These are phyloP conservation scores for Penicillium atrosanguineum DNA, from an alignment of 495 filamentous ascomycete genomes.

Conservation along the genomic window DNA sequence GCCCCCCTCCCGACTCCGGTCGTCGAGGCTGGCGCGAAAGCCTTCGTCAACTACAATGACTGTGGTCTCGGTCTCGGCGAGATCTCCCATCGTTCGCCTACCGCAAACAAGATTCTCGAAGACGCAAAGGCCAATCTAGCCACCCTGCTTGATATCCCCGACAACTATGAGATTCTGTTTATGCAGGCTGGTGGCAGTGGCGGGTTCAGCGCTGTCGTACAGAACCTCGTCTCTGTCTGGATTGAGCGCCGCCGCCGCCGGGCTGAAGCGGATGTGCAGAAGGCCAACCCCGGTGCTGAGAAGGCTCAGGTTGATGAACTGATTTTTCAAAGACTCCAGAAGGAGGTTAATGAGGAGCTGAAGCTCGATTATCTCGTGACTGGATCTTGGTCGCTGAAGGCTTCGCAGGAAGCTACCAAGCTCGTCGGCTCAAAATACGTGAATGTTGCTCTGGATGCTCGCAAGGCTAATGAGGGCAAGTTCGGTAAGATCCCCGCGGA, in stretches of 20 bases:
- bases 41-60: slow-evolving; percentile 78
- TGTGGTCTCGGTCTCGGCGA: slow-evolving; percentile 73
- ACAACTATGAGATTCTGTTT: slow-evolving; percentile 74
- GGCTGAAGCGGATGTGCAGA: slow-evolving; percentile 33
- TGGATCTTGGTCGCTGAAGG: slow-evolving; percentile 87
- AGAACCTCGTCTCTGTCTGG: slow-evolving; percentile 81
- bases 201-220: slow-evolving; percentile 76
- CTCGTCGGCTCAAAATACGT: slow-evolving; percentile 74
- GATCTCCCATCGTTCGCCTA: slow-evolving; percentile 82
- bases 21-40: slow-evolving; percentile 67
- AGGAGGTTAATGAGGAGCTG: slow-evolving; percentile 62
- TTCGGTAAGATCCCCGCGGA: slow-evolving; percentile 81
- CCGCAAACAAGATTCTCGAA: slow-evolving; percentile 68
- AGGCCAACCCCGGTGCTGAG: slow-evolving; percentile 29
- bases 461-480: slow-evolving; percentile 72
- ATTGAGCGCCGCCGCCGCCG: slow-evolving; percentile 57
- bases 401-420: slow-evolving; percentile 77
- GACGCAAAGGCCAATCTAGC: slow-evolving; percentile 63
- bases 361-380: slow-evolving; percentile 89
- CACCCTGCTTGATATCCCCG: slow-evolving; percentile 69
- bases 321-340: slow-evolving; percentile 54
- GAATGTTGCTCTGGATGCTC: slow-evolving; percentile 73
- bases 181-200: slow-evolving; percentile 82
- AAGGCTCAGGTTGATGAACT: slow-evolving; percentile 49
- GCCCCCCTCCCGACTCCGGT: slow-evolving; percentile 77